Evolutionary conservation across 305 asterid genomes (phyloP).

Genomic region (Caryopteris hybrid): DNA sequence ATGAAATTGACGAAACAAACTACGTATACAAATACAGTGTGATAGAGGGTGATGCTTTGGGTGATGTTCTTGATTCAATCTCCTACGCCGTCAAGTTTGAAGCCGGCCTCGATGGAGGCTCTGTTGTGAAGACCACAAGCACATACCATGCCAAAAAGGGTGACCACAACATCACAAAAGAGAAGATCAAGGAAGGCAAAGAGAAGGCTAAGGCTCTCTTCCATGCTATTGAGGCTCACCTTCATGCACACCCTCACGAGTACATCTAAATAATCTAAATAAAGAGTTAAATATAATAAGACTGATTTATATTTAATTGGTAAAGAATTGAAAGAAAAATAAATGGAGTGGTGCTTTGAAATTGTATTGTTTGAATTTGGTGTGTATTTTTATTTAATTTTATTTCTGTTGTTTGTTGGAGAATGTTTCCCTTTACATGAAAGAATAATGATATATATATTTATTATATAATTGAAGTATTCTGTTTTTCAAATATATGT

Average conservation of each 20-base stretch:
- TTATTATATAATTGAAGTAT: too few species aligned
- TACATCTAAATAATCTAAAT: too few species aligned
- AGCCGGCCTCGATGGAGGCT: conserved; percentile 37
- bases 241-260: too few species aligned
- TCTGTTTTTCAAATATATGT: too few species aligned
- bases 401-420: neutral
- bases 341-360: neutral
- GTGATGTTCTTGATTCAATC: conserved; percentile 31
- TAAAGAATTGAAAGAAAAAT: too few species aligned
- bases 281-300: too few species aligned
- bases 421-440: too few species aligned
- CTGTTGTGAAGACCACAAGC: conserved; percentile 39
- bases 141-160: conserved; percentile 40
- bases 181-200: conserved; percentile 51
- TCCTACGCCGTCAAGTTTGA: conserved; percentile 35
- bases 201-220: conserved; percentile 39
- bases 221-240: conserved; percentile 38
- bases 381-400: neutral
- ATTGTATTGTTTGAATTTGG: neutral
- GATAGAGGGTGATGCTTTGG: conserved; percentile 46
- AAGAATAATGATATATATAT: too few species aligned
- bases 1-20: conserved; percentile 42
- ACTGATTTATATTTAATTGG: too few species aligned
- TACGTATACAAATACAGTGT: conserved; percentile 32
- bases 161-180: conserved; percentile 28